These are phyloP conservation scores for Rhizopus sp. DNA, from an alignment of 371 early-diverging fungal species.

Conservation along the genomic window DNA sequence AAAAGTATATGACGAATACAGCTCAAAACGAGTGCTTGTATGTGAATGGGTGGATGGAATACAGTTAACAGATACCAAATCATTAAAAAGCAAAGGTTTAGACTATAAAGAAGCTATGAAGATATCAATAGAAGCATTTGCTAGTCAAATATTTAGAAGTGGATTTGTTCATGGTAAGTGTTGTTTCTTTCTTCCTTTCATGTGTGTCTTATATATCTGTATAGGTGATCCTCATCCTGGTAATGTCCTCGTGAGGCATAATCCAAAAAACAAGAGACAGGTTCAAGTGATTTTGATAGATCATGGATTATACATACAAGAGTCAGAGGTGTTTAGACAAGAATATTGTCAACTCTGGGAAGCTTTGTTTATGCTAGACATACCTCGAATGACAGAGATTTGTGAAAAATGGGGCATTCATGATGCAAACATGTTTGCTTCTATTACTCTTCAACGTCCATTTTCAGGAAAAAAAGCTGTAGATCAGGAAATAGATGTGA, in stretches of 20 bases:
- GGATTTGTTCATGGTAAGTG: constrained; percentile 84
- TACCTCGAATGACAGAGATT: constrained; percentile 59
- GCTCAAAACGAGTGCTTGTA: constrained; percentile 74
- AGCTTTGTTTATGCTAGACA: constrained; percentile 77
- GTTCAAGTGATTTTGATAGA: constrained; percentile 78
- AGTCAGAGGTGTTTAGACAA: constrained; percentile 69
- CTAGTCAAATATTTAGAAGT: constrained; percentile 85
- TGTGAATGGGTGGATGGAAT: constrained; percentile 89
- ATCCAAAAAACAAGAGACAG: constrained; percentile 56
- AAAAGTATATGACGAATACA: constrained; percentile 74
- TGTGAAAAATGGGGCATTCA: constrained; percentile 83
- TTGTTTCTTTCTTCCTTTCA: not conserved
- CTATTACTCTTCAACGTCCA: constrained; percentile 80
- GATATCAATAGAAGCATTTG: constrained; percentile 78
- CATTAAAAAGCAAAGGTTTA: constrained; percentile 41
- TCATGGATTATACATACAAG: constrained; percentile 89
- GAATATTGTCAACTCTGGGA: constrained; percentile 90
- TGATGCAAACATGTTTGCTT: constrained; percentile 81
- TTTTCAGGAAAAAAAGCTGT: constrained; percentile 61
- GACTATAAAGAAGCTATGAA: constrained; percentile 67
- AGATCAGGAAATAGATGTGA: constrained; percentile 35
- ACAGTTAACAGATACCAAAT: constrained; percentile 58
- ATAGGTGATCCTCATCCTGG: constrained; percentile 85
- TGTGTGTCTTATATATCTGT: not conserved
- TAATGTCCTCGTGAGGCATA: constrained; percentile 79